phyloP scores from a whole-genome alignment of 345 rosid genomes.

The Corchorus capsularis region DNA sequence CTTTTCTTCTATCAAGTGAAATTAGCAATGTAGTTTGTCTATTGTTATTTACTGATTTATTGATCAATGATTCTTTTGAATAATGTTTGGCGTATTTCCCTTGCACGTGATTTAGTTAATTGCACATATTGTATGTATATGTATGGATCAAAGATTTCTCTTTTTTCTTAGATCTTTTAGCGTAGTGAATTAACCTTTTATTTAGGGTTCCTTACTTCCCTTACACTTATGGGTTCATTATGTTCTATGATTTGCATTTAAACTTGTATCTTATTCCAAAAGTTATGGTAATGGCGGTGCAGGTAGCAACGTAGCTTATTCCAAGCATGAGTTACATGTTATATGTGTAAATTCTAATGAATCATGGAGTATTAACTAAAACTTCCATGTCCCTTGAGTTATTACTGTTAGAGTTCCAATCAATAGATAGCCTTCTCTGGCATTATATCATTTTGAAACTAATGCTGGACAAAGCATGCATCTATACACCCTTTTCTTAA shows the following conservation, averaged over 20 bases:
- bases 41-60: neutral
- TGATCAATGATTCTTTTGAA: constrained; percentile 2
- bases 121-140: neutral
- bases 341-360: neutral
- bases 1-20: constrained; percentile 9
- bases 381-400: neutral
- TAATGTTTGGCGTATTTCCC: neutral
- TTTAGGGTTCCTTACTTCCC: neutral
- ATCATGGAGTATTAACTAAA: neutral
- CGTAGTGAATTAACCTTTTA: neutral
- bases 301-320: neutral
- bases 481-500: neutral
- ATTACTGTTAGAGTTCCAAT: neutral
- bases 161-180: neutral
- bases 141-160: neutral
- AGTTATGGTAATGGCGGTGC: neutral
- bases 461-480: constrained; percentile 1
- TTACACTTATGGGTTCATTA: neutral
- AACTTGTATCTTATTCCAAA: neutral
- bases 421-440: neutral
- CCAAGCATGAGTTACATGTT: neutral
- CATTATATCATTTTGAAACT: neutral
- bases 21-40: constrained; percentile 8
- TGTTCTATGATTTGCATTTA: neutral
- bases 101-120: neutral